Evolutionary conservation across 495 filamentous ascomycete genomes (phyloP).

Genomic region (Pseudotulostoma volvatum): DNA sequence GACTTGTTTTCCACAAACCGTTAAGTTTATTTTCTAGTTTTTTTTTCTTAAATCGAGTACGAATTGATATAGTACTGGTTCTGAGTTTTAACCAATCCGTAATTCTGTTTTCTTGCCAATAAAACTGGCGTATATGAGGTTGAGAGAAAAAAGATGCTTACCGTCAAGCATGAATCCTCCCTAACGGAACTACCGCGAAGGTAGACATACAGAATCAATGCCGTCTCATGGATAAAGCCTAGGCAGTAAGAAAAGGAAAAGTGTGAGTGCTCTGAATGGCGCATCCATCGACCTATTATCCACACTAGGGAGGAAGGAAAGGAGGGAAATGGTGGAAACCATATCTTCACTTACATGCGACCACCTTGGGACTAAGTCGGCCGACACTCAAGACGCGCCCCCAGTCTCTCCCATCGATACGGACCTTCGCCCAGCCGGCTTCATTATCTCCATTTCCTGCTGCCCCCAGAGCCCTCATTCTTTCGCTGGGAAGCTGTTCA

Average conservation of each 20-base stretch:
- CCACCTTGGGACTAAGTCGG: constrained; percentile 68
- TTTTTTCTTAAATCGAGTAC: no score
- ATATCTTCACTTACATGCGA: constrained; percentile 75
- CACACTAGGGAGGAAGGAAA: no score
- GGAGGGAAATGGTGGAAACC: constrained; percentile 1
- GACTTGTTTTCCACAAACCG: no score
- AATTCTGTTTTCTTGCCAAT: not conserved
- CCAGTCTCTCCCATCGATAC: constrained; percentile 89
- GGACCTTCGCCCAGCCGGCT: constrained; percentile 65
- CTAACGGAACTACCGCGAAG: constrained; percentile 52
- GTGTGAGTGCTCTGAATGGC: no score
- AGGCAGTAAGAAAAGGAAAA: constrained; percentile 1
- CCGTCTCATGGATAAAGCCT: constrained; percentile 60
- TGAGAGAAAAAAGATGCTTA: constrained; percentile 20
- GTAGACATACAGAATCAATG: constrained; percentile 85
- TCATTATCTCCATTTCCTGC: constrained; percentile 34
- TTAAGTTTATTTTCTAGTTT: no score
- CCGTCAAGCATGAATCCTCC: constrained; percentile 68
- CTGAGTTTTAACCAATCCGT: not conserved
- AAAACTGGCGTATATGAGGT: no score
- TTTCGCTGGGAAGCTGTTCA: constrained; percentile 55
- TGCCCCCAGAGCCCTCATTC: constrained; percentile 36
- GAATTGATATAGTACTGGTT: constrained; percentile 51
- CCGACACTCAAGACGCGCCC: constrained; percentile 79
- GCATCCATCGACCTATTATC: no score